These are phyloP conservation scores for Coniosporium apollinis DNA, from an alignment of 495 filamentous ascomycete genomes.

Conservation along the genomic window DNA sequence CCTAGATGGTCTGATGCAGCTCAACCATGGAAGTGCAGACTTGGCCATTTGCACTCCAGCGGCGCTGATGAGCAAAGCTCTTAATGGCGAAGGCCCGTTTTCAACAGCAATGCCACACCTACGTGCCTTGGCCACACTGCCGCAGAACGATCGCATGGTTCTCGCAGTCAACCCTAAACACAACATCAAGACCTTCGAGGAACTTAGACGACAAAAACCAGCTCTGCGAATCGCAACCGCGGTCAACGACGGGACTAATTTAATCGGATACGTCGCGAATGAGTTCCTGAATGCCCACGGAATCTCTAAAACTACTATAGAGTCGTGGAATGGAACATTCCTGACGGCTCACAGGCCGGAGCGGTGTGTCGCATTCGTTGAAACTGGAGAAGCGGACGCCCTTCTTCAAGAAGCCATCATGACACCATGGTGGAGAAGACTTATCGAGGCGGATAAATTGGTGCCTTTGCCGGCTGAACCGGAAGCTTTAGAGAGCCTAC, in stretches of 20 bases:
- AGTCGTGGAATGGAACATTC: conserved; percentile 8
- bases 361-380: conserved; percentile 5
- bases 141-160: background rate
- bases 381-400: conserved; percentile 7
- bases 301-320: background rate
- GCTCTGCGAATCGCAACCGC: background rate
- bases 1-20: background rate
- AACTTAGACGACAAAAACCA: background rate
- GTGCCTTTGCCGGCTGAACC: conserved; percentile 7
- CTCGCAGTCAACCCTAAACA: background rate
- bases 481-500: background rate
- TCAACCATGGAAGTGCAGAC: background rate
- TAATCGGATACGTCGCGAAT: background rate
- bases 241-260: background rate
- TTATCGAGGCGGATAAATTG: conserved; percentile 6
- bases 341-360: conserved; percentile 9
- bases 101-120: background rate
- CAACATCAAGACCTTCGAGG: background rate
- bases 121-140: background rate
- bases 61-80: background rate
- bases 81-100: background rate
- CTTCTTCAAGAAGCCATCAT: conserved; percentile 14
- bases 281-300: background rate
- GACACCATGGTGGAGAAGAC: conserved; percentile 13
- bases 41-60: background rate